phyloP scores from a whole-genome alignment of 768 basidiomycete genomes.

The Neoboletus brunneissimus region DNA sequence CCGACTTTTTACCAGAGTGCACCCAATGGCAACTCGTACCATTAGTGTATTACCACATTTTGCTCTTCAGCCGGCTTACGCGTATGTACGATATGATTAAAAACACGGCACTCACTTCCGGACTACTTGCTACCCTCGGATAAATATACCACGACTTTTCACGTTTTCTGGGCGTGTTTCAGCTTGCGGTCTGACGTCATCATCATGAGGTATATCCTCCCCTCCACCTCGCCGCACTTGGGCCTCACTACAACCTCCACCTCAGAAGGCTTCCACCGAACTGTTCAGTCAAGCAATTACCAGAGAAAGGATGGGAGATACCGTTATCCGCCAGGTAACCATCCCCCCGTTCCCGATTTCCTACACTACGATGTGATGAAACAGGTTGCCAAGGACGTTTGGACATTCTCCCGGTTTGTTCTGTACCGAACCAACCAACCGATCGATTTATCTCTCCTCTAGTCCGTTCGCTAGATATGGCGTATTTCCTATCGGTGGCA shows the following conservation, averaged over 20 bases:
- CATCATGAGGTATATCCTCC: neutral
- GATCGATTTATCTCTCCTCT: constrained; percentile 8
- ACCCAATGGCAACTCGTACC: constrained; percentile 40
- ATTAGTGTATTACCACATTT: neutral
- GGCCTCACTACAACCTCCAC: constrained; percentile 19
- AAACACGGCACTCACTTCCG: neutral
- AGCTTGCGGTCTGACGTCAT: constrained; percentile 20
- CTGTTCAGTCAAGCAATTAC: neutral
- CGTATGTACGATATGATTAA: neutral
- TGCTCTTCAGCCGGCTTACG: constrained; percentile 1
- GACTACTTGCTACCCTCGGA: neutral
- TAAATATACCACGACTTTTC: constrained; percentile 1
- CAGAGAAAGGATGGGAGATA: constrained; percentile 31
- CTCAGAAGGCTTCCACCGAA: constrained; percentile 8
- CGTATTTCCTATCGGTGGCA: constrained; percentile 72
- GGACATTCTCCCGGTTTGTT: constrained; percentile 63
- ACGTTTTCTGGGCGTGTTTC: constrained; percentile 15
- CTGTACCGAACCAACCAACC: neutral
- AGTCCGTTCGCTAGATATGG: constrained; percentile 70
- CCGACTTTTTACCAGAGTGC: constrained; percentile 43
- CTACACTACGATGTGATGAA: neutral
- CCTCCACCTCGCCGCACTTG: constrained; percentile 11
- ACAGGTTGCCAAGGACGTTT: constrained; percentile 51
- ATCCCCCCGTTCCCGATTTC: neutral
- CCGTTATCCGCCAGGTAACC: constrained; percentile 44